Evolutionary conservation across 768 basidiomycete species (phyloP).

Genomic region (Boletus fagicola): DNA sequence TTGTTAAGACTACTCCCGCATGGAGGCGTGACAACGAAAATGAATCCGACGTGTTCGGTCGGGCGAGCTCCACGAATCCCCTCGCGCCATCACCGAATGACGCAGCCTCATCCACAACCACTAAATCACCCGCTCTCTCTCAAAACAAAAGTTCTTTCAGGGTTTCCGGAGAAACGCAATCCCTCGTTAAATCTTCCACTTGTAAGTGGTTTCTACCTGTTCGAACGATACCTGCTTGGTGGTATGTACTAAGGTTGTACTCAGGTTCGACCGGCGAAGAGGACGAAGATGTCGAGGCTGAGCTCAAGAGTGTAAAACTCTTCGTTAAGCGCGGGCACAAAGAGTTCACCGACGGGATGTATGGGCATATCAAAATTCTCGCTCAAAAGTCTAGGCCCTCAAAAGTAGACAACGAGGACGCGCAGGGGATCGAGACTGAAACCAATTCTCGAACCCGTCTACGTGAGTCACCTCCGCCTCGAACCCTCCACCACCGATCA

Average conservation of each 20-base stretch:
- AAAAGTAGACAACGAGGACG: background rate
- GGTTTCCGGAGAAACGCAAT: background rate
- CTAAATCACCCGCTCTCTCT: background rate
- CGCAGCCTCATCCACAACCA: background rate
- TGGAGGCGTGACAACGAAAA: constrained; percentile 22
- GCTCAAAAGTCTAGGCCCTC: constrained; percentile 28
- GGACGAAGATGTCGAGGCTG: constrained; percentile 52
- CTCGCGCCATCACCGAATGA: constrained; percentile 25
- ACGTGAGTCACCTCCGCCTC: constrained; percentile 30
- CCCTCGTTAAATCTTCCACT: constrained; percentile 10
- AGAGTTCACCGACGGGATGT: constrained; percentile 58
- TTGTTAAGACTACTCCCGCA: constrained; percentile 21
- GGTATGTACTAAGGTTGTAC: constrained; percentile 1
- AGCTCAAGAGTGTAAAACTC: constrained; percentile 60
- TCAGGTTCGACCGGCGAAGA: constrained; percentile 60
- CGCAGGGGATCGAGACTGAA: constrained; percentile 7
- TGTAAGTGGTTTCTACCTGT: constrained; percentile 16
- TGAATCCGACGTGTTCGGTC: constrained; percentile 12
- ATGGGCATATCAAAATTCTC: constrained; percentile 61
- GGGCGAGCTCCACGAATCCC: constrained; percentile 1
- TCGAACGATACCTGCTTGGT: background rate
- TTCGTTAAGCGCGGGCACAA: constrained; percentile 40
- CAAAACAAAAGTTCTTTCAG: background rate
- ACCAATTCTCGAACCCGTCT: constrained; percentile 27
- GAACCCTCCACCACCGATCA: constrained; percentile 19